Evolutionary conservation across 805 yeast genomes (phyloP).

Genomic region (Vanderwaltozyma yarrowii): DNA sequence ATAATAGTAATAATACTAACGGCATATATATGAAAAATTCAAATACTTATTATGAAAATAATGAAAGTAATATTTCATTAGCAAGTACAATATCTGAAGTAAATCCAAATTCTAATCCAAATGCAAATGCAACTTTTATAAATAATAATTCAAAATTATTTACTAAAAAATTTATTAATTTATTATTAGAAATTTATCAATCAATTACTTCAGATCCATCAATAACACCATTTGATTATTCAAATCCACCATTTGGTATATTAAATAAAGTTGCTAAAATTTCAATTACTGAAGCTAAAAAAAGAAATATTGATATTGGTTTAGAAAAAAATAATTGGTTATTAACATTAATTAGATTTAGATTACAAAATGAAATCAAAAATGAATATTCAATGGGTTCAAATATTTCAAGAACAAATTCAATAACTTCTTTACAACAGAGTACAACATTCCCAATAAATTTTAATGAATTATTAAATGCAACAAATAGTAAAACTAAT

Average conservation of each 20-base stretch:
- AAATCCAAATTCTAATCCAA: not conserved
- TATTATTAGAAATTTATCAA: constrained; percentile 39
- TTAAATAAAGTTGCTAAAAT: constrained; percentile 50
- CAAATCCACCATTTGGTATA: constrained; percentile 59
- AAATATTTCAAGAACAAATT: constrained; percentile 13
- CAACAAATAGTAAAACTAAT: not conserved
- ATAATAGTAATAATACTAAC: not conserved
- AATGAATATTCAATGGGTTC: constrained; percentile 14
- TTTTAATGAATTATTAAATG: constrained; percentile 2
- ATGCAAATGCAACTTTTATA: not conserved
- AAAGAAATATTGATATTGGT: constrained; percentile 29
- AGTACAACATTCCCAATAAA: constrained; percentile 12
- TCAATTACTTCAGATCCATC: constrained; percentile 45
- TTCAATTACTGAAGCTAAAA: constrained; percentile 33
- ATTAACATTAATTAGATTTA: constrained; percentile 31
- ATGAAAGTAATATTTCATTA: constrained; percentile 17
- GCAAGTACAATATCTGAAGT: constrained; percentile 23
- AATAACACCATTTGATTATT: constrained; percentile 55
- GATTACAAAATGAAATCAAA: constrained; percentile 26
- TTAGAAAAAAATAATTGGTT: constrained; percentile 31
- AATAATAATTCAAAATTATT: constrained; percentile 1
- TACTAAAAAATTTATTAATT: constrained; percentile 34
- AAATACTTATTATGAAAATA: not conserved
- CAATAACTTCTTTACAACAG: constrained; percentile 18
- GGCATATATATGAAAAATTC: not conserved